A percentile compares a stretch with the other conserved stretches of the same genome.
These are phyloP conservation scores for Quercus bicolor DNA, from an alignment of 306 rosid genomes.

Conservation along the genomic window DNA sequence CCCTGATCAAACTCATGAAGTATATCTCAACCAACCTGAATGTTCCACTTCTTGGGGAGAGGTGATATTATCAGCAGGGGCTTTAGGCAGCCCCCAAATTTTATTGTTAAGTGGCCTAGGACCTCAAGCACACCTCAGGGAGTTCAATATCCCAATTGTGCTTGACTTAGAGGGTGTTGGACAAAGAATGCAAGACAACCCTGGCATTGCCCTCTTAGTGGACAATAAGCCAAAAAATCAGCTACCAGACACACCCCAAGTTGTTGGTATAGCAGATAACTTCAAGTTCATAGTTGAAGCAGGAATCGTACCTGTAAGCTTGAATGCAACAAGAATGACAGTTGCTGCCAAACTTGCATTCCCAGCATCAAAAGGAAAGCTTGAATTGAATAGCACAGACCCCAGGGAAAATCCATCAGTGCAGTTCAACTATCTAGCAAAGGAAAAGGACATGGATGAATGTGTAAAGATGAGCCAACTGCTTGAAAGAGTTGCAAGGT, in stretches of 20 bases:
- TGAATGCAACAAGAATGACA: constrained; percentile 45
- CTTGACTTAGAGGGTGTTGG: constrained; percentile 50
- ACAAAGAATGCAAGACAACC: constrained; percentile 70
- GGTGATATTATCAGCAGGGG: constrained; percentile 70
- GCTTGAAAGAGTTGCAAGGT: constrained; percentile 47
- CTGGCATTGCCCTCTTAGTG: constrained; percentile 49
- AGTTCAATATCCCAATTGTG: constrained; percentile 38
- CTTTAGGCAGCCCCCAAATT: constrained; percentile 75
- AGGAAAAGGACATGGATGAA: constrained; percentile 38
- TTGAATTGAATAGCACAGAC: constrained; percentile 50
- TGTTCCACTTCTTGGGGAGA: constrained; percentile 52
- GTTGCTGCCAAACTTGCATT: constrained; percentile 62
- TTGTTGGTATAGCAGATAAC: constrained; percentile 60
- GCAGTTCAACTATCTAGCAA: constrained; percentile 63
- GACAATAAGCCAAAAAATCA: constrained; percentile 47
- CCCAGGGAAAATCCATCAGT: constrained; percentile 66
- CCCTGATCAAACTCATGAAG: constrained; percentile 36
- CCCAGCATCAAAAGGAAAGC: constrained; percentile 55
- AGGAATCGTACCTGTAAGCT: constrained; percentile 46
- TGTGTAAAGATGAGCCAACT: constrained; percentile 50
- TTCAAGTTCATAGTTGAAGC: constrained; percentile 57
- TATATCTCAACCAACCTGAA: constrained; percentile 39
- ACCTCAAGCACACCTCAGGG: constrained; percentile 46
- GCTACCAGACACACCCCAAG: constrained; percentile 63
- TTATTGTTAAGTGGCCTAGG: constrained; percentile 68